Evolutionary conservation across 192 early-diverging fungal genomes (phyloP), one percentile per base, ranked within the genome.

Genomic region (Coemansia sp.): DNA sequence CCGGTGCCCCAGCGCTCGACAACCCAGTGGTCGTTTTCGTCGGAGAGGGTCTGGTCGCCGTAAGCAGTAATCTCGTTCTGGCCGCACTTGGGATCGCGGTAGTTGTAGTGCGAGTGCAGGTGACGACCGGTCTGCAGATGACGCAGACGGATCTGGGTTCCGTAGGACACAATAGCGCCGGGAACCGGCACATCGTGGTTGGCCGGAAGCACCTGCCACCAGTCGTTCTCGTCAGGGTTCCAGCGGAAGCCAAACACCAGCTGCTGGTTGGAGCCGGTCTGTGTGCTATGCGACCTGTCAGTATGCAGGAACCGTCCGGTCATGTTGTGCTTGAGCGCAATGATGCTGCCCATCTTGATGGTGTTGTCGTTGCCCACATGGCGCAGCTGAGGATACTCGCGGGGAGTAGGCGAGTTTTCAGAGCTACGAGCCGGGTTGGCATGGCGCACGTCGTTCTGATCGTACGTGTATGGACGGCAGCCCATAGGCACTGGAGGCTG

Each of bases 1-100:
- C 74, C 85, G 32, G 79, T 73, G 9, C 76, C 78, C 72, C 78
- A 86, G 70, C 75, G 76, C 60, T 86, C 83, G 22, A 88, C 70
- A 8, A 79, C 58, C 87, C 87, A 88, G 37, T 87, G 75, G 64
- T 88, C 87, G 68, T 88, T 88, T 64, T 83, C 71, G 52, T 88
- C 87, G 14, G 74, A 84, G n/a, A 43, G 41, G 28, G 61, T 35
- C 53, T 84, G 75, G 62, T 87, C 77, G 37, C 87, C 87, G 61
- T 74, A 86, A 15, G 78, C 83, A 8, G 85, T 85, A 17, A 84
- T 80, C 72, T 88, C 87, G 66, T 88, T 86, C 72, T 88, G 87
- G 28, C 81, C 80, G 14, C 83, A 85, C 45, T 55, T 64, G 17
- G 86, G 75, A 43, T 79, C 77, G 18, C 36, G 67, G 68, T 72